Percentiles rank a stretch among this genome's conserved stretches.
These are phyloP conservation scores for Arabidopsis suecica DNA, from an alignment of 345 rosid species.

Conservation along the genomic window DNA sequence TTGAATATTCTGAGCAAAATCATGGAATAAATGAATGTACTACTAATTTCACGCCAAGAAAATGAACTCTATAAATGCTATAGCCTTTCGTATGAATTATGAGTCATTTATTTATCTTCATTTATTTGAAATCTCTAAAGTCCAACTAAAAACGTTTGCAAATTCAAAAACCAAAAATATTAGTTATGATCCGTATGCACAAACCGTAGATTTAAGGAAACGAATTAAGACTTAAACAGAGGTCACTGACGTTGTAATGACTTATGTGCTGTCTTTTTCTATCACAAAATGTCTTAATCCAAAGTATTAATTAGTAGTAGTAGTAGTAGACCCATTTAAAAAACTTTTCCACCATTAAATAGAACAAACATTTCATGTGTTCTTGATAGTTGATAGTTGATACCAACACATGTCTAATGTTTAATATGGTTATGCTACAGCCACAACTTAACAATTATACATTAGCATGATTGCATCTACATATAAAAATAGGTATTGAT, in stretches of 20 bases:
- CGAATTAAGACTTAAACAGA: constrained; percentile 10
- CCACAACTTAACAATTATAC: not conserved
- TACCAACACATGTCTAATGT: constrained; percentile 16
- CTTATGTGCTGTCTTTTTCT: constrained; percentile 9
- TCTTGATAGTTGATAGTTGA: constrained; percentile 10
- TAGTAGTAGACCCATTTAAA: not conserved
- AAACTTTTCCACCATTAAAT: not conserved
- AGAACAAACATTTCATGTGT: constrained; percentile 28
- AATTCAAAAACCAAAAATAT: not conserved
- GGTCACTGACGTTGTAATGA: constrained; percentile 18
- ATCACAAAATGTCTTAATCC: not conserved
- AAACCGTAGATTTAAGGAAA: not conserved
- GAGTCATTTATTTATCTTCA: too few species aligned
- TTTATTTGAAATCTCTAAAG: too few species aligned
- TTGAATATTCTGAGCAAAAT: not conserved
- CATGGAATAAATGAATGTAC: not conserved
- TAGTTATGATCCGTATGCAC: constrained; percentile 2
- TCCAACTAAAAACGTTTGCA: not conserved
- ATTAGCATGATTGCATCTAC: not conserved
- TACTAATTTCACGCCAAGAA: not conserved
- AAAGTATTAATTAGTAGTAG: not conserved
- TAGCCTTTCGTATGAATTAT: not conserved
- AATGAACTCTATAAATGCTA: not conserved
- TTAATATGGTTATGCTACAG: not conserved
- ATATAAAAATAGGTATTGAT: not conserved